Evolutionary conservation across 2,329 filamentous ascomycete species (phyloP).

Genomic region (Apiospora saccharicola): DNA sequence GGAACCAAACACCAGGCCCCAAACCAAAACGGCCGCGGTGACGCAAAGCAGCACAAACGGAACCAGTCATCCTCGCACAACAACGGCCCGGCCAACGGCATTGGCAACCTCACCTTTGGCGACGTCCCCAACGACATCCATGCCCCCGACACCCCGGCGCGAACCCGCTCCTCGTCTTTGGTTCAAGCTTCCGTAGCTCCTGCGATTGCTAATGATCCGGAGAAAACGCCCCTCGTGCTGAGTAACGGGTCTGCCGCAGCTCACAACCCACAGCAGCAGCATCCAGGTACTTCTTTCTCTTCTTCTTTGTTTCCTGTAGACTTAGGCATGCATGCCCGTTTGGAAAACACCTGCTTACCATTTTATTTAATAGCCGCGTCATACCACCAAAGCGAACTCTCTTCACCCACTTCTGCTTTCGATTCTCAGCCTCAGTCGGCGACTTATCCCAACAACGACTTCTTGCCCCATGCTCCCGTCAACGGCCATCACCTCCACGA

Average conservation of each 20-base stretch:
- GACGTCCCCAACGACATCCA: slow-evolving; percentile 19
- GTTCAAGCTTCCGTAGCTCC: slow-evolving; percentile 10
- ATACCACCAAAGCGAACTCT: not conserved
- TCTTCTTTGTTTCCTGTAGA: not conserved
- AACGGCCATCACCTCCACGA: slow-evolving; percentile 29
- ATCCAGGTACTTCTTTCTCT: slow-evolving; percentile 1
- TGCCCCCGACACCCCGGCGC: slow-evolving; percentile 3
- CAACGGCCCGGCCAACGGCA: slow-evolving; percentile 22
- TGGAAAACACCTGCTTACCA: slow-evolving; percentile 1
- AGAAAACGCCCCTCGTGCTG: slow-evolving; percentile 17
- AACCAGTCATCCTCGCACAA: slow-evolving; percentile 9
- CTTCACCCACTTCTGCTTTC: not conserved
- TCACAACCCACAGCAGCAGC: slow-evolving; percentile 19
- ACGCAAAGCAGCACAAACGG: not conserved
- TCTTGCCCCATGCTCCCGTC: slow-evolving; percentile 33
- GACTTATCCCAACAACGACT: slow-evolving; percentile 33
- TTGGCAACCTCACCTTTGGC: slow-evolving; percentile 26
- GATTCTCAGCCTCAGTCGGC: slow-evolving; percentile 36
- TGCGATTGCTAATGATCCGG: not conserved
- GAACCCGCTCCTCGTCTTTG: not conserved
- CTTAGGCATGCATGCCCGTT: not conserved
- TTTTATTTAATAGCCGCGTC: not conserved
- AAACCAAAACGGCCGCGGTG: not conserved
- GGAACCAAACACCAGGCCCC: slow-evolving; percentile 8
- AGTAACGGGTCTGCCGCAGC: slow-evolving; percentile 19